Conservation (phyloP, 306 rosid species). For the Acacia confusa region DNA sequence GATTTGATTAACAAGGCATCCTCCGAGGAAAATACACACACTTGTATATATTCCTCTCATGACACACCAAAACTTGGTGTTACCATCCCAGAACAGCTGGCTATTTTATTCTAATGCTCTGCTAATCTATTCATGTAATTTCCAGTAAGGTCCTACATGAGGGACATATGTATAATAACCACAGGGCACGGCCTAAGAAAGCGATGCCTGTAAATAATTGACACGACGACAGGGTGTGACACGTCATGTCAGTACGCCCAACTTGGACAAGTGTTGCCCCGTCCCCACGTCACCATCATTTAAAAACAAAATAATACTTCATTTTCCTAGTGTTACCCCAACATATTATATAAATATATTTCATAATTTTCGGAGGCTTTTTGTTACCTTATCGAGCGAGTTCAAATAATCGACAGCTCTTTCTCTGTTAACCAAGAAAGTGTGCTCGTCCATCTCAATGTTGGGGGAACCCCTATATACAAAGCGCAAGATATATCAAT, state of each 20-base stretch:
- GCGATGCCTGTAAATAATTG: background rate
- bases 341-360: too few species aligned
- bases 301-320: background rate
- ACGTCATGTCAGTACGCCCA: background rate
- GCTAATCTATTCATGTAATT: background rate
- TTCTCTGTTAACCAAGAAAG: constrained; percentile 88
- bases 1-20: background rate
- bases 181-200: background rate
- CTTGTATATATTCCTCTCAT: background rate
- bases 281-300: background rate
- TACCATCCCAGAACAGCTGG: background rate
- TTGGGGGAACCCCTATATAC: constrained; percentile 82
- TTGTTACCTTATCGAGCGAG: constrained; percentile 79
- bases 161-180: background rate
- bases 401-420: constrained; percentile 91
- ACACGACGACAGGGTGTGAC: background rate
- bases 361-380: background rate
- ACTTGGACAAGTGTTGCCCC: background rate
- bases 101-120: background rate
- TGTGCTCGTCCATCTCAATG: constrained; percentile 91
- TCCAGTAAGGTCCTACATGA: background rate
- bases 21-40: background rate
- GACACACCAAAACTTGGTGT: background rate
- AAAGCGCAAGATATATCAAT: background rate
- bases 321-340: background rate